phyloP scores from a whole-genome alignment of 371 early-diverging fungal genomes.

The Gilbertella persicaria region DNA sequence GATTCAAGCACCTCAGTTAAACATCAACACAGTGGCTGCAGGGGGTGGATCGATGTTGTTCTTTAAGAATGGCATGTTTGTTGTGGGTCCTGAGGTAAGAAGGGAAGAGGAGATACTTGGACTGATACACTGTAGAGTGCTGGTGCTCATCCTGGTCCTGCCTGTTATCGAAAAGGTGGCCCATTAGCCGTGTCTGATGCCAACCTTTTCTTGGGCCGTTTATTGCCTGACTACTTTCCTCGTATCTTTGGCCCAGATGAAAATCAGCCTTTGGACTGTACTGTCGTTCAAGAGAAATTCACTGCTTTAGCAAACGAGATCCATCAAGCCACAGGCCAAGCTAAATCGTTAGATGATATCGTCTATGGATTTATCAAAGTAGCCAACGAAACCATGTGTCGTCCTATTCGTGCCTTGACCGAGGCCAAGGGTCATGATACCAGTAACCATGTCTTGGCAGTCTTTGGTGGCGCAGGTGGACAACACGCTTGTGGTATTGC shows the following conservation, averaged over 20 bases:
- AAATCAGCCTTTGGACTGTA: conserved; percentile 76
- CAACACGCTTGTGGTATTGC: conserved; percentile 96
- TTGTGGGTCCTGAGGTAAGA: conserved; percentile 86
- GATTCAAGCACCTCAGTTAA: conserved; percentile 94
- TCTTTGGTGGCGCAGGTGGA: conserved; percentile 97
- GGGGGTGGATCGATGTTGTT: conserved; percentile 95
- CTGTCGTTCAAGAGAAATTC: conserved; percentile 68
- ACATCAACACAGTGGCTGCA: conserved; percentile 95
- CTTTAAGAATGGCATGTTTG: conserved; percentile 92
- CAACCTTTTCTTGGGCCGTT: conserved; percentile 86
- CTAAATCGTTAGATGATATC: conserved; percentile 73
- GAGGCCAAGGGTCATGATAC: conserved; percentile 94
- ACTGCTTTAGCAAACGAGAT: conserved; percentile 64
- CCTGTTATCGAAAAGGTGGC: conserved; percentile 91
- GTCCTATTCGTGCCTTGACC: conserved; percentile 92
- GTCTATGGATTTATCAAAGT: conserved; percentile 94
- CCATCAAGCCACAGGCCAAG: conserved; percentile 50
- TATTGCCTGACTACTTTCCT: conserved; percentile 90
- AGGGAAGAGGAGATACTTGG: neutral
- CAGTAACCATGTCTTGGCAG: conserved; percentile 81
- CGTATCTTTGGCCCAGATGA: conserved; percentile 93
- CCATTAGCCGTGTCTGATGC: conserved; percentile 94
- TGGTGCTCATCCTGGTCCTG: conserved; percentile 95
- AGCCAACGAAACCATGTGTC: conserved; percentile 95
- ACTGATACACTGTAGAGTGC: conserved; percentile 65